Evolutionary conservation across 306 rosid genomes (phyloP), one percentile per base, ranked within the genome.

Genomic region (Castanea sativa): DNA sequence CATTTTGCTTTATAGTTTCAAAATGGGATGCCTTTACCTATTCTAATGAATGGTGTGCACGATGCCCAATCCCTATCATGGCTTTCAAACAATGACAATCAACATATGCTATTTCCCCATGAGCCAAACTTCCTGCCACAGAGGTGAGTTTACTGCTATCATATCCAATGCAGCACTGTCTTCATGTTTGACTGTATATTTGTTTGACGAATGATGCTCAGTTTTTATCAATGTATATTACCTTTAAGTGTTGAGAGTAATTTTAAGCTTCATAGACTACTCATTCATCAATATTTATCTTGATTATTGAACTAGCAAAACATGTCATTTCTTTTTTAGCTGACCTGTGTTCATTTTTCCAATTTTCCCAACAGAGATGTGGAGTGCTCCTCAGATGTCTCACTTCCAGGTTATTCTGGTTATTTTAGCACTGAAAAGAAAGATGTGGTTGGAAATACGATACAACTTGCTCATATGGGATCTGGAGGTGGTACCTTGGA

Each of bases 61-160:
- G 97, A 92, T 80, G 76, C 87, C 8, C 93, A 89, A 76, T 83
- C 91, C 29, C 33, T 90, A 19, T 81, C 92, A 61, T 92, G 97
- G 97, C 82, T 86, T 79, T 68, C 87, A 78, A 87, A 84, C 75
- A 74, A 80, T 35, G 91, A 86, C 77, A 83, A 81, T 71, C 89
- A 83, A 61, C 88, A 81, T 4, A 43, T 90, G 85, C 65, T 90
- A 70, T 45, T 85, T 76, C 85, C 89, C 13, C 71, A 27, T 41
- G 90, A 90, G 55, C 82, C 87, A 7, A 85, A 89, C 83, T 90
- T 21, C 86, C 75, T 89, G 21, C 82, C 83, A 78, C 85, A 73
- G 70, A 84, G 91, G 97, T 92, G 64, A 77, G 93, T 76, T 75
- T 43, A 75, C 81, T 76, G 18, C 33, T 69, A 15, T 13, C 77